These are phyloP conservation scores for Straminergon stramineum DNA, from an alignment of 225 moss, liverwort and hornwort genomes.

Conservation along the genomic window DNA sequence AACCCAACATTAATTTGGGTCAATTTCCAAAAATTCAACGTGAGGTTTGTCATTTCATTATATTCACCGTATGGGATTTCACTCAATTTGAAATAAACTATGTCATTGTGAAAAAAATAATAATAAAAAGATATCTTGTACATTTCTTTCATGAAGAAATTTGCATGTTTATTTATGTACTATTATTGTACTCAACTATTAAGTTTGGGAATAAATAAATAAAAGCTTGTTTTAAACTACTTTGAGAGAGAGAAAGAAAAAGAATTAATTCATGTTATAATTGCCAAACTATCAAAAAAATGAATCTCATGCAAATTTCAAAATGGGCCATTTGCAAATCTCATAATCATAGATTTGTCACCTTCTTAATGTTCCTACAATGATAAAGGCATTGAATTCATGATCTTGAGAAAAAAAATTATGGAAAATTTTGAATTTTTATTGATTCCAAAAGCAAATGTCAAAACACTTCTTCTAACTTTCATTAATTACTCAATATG, in stretches of 20 bases:
- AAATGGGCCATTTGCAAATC: background rate
- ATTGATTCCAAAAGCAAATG: background rate
- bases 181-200: fast-evolving
- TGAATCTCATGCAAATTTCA: background rate
- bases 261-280: background rate
- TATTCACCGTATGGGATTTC: background rate
- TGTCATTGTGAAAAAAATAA: background rate
- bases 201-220: background rate
- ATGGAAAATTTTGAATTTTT: background rate
- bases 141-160: background rate
- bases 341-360: background rate
- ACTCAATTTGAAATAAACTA: background rate
- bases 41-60: background rate
- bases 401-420: background rate
- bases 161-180: too few relatives aligned
- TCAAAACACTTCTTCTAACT: background rate
- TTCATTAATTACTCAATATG: background rate
- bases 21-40: background rate
- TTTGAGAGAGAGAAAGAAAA: background rate
- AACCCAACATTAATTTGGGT: background rate
- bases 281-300: background rate
- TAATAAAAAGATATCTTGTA: background rate
- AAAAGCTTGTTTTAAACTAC: background rate
- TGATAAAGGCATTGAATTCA: background rate
- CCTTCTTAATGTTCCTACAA: too few relatives aligned